Percentiles rank a stretch among this genome's conserved stretches.
Conservation (phyloP, 1,139 yeast genomes). For the Geotrichum histeridarum region DNA sequence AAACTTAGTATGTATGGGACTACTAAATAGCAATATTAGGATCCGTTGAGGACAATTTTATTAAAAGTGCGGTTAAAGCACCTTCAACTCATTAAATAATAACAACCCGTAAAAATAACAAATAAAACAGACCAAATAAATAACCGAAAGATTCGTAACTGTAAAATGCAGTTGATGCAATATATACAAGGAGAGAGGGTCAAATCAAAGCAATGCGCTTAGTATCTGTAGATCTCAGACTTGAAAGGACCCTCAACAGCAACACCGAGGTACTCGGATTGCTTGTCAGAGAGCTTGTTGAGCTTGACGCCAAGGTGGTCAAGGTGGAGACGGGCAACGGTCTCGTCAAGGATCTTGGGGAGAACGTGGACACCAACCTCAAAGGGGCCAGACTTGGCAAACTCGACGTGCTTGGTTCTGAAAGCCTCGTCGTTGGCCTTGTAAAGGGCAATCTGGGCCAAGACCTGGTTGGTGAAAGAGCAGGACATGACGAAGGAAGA, state of each 20-base stretch:
- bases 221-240: conserved; percentile 98
- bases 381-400: conserved; percentile 89
- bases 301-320: conserved; percentile 91
- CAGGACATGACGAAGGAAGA: conserved; percentile 99
- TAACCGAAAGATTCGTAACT: background rate
- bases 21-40: background rate
- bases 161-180: conserved; percentile 28
- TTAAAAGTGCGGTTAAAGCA: background rate
- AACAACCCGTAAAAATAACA: conserved; percentile 5
- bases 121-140: conserved; percentile 6
- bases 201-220: conserved; percentile 34
- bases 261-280: conserved; percentile 93
- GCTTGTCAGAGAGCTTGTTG: conserved; percentile 69
- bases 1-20: background rate
- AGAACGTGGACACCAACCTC: conserved; percentile 89
- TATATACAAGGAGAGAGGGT: conserved; percentile 7
- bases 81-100: background rate
- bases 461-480: conserved; percentile 98
- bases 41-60: conserved; percentile 11
- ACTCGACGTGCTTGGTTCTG: conserved; percentile 85
- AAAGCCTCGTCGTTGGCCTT: conserved; percentile 78
- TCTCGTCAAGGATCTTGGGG: conserved; percentile 98
- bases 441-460: conserved; percentile 98
- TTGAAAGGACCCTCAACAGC: conserved; percentile 96
- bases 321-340: conserved; percentile 96